Evolutionary conservation across 208 protist species (phyloP).

Genomic region (Leishmania gerbilli): DNA sequence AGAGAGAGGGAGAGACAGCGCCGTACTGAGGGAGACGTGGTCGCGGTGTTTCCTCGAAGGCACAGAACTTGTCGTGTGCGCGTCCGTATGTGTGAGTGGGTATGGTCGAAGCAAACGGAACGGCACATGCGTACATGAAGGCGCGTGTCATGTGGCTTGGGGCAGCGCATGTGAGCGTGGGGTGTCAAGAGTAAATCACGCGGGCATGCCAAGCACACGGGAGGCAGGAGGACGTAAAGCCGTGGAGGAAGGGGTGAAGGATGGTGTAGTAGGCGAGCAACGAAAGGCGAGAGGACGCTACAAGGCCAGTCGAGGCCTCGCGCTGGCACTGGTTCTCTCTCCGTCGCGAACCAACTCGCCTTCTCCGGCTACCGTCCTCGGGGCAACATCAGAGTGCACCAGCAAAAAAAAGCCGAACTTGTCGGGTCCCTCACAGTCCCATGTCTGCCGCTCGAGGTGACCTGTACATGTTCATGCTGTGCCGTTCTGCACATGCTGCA

Average conservation of each 20-base stretch:
- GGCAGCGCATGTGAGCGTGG: neutral
- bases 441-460: neutral
- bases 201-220: neutral
- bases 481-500: neutral
- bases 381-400: neutral
- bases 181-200: neutral
- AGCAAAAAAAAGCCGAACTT: neutral
- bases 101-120: neutral
- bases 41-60: too few species aligned
- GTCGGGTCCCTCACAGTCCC: too few species aligned
- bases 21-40: neutral
- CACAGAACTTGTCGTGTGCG: neutral
- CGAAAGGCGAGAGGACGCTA: neutral
- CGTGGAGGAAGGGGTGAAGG: neutral
- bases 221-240: neutral
- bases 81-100: neutral
- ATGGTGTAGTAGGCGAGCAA: neutral
- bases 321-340: neutral
- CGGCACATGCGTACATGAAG: neutral
- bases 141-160: neutral
- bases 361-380: neutral
- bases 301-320: neutral
- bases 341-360: neutral
- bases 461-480: neutral
- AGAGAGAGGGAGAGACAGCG: neutral